These are phyloP conservation scores for Rhodotorula kratochvilovae DNA, from an alignment of 768 basidiomycete genomes.

Conservation along the genomic window DNA sequence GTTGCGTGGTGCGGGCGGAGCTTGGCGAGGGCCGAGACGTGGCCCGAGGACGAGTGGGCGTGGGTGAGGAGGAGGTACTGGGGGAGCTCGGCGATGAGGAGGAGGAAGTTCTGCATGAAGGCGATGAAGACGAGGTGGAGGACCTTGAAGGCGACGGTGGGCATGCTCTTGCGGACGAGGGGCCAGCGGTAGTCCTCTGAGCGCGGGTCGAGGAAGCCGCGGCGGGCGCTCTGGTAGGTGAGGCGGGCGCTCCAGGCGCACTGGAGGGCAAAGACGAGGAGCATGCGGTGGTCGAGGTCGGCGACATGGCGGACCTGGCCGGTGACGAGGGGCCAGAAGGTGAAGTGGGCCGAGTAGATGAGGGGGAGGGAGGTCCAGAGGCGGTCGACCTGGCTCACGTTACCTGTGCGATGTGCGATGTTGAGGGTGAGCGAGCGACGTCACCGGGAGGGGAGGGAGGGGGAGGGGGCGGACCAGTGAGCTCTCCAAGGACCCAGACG, in stretches of 20 bases:
- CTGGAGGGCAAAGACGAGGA: slow-evolving; percentile 42
- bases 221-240: slow-evolving; percentile 73
- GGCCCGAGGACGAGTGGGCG: slow-evolving; percentile 31
- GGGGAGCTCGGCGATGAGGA: slow-evolving; percentile 58
- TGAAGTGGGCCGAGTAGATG: slow-evolving; percentile 75
- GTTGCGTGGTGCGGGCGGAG: slow-evolving; percentile 55
- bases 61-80: slow-evolving; percentile 48
- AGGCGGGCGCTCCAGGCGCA: slow-evolving; percentile 53
- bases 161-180: slow-evolving; percentile 62
- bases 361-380: slow-evolving; percentile 69
- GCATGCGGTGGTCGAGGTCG: slow-evolving; percentile 40
- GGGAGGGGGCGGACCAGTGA: slow-evolving; percentile 26
- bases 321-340: slow-evolving; percentile 51
- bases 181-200: slow-evolving; percentile 90
- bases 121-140: slow-evolving; percentile 50
- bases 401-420: slow-evolving; percentile 50
- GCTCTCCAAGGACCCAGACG: slow-evolving; percentile 27
- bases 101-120: slow-evolving; percentile 70
- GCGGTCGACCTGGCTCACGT: slow-evolving; percentile 83
- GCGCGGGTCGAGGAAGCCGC: slow-evolving; percentile 69
- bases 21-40: slow-evolving; percentile 29
- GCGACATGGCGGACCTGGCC: slow-evolving; percentile 17
- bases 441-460: neutral
- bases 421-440: neutral
- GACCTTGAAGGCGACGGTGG: slow-evolving; percentile 59